phyloP scores from a whole-genome alignment of 768 basidiomycete genomes.

The Suillus paluster region DNA sequence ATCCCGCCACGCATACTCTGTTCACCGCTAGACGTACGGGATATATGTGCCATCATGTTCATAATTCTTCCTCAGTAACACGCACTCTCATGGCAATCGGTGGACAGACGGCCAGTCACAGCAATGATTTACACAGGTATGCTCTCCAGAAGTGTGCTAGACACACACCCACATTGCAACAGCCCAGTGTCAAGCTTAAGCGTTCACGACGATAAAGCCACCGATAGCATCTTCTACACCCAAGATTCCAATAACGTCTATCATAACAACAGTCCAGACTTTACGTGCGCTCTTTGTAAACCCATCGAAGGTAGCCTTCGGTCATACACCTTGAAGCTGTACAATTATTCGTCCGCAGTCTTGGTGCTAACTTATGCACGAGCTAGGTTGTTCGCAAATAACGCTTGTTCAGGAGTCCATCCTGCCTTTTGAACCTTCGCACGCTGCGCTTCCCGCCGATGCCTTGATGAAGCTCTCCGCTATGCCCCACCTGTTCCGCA shows the following conservation, averaged over 20 bases:
- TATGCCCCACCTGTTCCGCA: slow-evolving; percentile 33
- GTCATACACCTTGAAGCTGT: too few species aligned
- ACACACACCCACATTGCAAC: not conserved
- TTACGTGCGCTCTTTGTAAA: too few species aligned
- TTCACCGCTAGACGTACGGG: too few species aligned
- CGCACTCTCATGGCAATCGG: not conserved
- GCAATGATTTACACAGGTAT: not conserved
- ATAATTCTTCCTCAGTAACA: not conserved
- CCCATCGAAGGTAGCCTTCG: too few species aligned
- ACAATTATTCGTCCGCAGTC: too few species aligned
- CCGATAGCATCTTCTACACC: not conserved
- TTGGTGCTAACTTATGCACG: too few species aligned
- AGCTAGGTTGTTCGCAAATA: too few species aligned
- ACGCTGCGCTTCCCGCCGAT: slow-evolving; percentile 4
- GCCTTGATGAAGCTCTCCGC: slow-evolving; percentile 28
- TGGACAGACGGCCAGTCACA: not conserved
- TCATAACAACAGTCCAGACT: too few species aligned
- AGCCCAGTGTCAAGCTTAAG: not conserved
- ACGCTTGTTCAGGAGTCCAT: too few species aligned
- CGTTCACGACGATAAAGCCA: not conserved
- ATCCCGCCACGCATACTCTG: not conserved
- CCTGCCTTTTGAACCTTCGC: not conserved
- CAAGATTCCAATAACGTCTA: too few species aligned
- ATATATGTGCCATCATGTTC: too few species aligned
- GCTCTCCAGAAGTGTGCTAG: not conserved